A percentile compares a stretch with the other conserved stretches of the same genome.
Conservation (phyloP, 345 rosid species). For the Acer saccharum region DNA sequence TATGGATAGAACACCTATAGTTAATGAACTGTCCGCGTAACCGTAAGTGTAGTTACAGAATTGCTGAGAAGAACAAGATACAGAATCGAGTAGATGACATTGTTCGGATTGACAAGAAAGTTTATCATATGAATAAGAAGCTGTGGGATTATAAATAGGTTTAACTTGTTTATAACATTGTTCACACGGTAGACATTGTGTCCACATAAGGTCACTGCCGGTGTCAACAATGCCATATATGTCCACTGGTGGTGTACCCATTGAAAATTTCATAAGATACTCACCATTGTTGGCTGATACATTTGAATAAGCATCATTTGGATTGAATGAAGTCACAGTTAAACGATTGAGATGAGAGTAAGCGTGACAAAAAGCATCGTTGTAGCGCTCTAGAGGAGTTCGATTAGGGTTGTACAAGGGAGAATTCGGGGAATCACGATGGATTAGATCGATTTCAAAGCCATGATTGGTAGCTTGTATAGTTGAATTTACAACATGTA, state of each 20-base stretch:
- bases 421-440: constrained; percentile 36
- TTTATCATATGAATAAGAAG: constrained; percentile 18
- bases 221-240: constrained; percentile 35
- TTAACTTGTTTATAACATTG: constrained; percentile 26
- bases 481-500: background rate
- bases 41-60: constrained; percentile 16
- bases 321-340: background rate
- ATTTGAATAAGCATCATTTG: background rate
- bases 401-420: constrained; percentile 21
- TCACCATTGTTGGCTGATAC: constrained; percentile 4
- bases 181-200: constrained; percentile 38
- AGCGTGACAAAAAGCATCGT: constrained; percentile 11
- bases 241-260: constrained; percentile 22
- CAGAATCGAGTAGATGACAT: background rate
- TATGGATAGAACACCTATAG: constrained; percentile 19
- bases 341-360: background rate
- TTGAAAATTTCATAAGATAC: constrained; percentile 33
- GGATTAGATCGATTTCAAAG: constrained; percentile 30
- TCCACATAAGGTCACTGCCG: constrained; percentile 44
- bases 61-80: background rate
- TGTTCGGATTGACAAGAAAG: constrained; percentile 14
- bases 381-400: constrained; percentile 14
- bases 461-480: constrained; percentile 16
- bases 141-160: constrained; percentile 25
- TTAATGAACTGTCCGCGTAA: constrained; percentile 14